Percentiles rank a stretch among this genome's conserved stretches.
These are phyloP conservation scores for Zygosaccharomyces pseudorouxii DNA, from an alignment of 805 yeast genomes.

Conservation along the genomic window DNA sequence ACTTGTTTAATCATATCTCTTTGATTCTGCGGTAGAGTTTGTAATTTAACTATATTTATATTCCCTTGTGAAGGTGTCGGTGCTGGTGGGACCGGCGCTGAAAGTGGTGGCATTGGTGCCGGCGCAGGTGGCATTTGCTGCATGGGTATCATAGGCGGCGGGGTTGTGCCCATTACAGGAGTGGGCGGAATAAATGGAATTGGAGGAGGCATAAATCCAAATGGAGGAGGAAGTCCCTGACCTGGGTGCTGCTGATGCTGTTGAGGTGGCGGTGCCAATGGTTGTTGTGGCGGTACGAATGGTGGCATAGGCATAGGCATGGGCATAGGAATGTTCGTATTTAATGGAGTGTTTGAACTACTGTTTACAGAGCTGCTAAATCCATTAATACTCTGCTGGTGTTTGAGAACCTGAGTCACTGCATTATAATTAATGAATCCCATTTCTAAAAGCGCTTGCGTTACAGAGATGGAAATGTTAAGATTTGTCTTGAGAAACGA, in stretches of 20 bases:
- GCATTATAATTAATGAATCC: constrained; percentile 68
- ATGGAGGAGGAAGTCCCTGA: constrained; percentile 17
- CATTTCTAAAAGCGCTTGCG: constrained; percentile 72
- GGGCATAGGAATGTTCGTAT: constrained; percentile 8
- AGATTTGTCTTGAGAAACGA: constrained; percentile 49
- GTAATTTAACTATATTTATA: constrained; percentile 45
- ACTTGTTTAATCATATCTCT: constrained; percentile 52
- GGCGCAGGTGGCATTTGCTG: constrained; percentile 6
- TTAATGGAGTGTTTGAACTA: constrained; percentile 13
- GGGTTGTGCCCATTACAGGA: constrained; percentile 7
- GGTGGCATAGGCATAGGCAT: constrained; percentile 16
- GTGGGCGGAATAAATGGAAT: constrained; percentile 17
- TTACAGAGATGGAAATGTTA: constrained; percentile 58
- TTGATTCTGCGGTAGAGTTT: constrained; percentile 51
- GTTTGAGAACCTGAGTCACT: constrained; percentile 49
- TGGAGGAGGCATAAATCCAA: constrained; percentile 17
- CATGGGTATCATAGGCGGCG: constrained; percentile 9
- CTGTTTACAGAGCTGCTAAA: constrained; percentile 11
- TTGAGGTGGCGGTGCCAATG: constrained; percentile 14
- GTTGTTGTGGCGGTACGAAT: constrained; percentile 5
- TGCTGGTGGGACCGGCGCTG: constrained; percentile 11
- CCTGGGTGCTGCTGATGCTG: constrained; percentile 15
- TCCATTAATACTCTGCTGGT: constrained; percentile 15
- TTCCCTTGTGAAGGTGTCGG: constrained; percentile 32
- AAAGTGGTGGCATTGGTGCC: constrained; percentile 6